Base-by-base conservation (phyloP, 805 yeast species). In the Spathaspora gorwiae region DNA sequence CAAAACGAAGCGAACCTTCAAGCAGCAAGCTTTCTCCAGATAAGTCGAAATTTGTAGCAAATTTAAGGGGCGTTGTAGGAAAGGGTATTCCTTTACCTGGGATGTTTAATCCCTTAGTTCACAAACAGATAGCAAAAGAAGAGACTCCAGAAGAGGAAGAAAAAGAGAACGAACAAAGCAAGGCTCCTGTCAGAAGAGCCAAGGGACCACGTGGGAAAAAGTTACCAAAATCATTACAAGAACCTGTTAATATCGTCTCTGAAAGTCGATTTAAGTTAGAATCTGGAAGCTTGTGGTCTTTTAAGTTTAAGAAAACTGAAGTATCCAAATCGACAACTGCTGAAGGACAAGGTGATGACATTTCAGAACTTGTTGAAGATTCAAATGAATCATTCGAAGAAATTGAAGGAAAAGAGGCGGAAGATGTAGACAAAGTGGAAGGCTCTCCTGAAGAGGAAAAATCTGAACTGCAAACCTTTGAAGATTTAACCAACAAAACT, bases 131-230 rank as follows among this genome's bases (percentile, higher is more conserved):
- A 38, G 44, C 36, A 31, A 26, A 14, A 4, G 26, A 19, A 35
- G 35, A 43, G 51, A 40, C 26, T 32, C 26, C 47, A 6, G 45
- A 44, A 10, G 45, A 55, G 26, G 54, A 51, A 11, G 52, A 44
- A 11, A 51, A 50, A 13, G 46, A 40, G 11, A 14, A 46, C 14
- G 35, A 39, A 26, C 37, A 35, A 29, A 39, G 40, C 30, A 48
- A 39, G 8, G 37, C 44, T 24, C 61, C 78, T 57, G 68, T 66
- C 41, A 68, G 79, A 29, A 75, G 92, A 55, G 83, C 82, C 0
- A 81, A 68, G 52, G 94, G 92, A 0, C 95, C 95, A 38, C 72
- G 79, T 49, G 90, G 90, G 0, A 77, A 87, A 48, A 80, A 79
- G 54, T 63, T 84, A 43, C 94, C 94, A 0, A 74, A 70, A 45